Evolutionary conservation across 202 grass and related monocot genomes (phyloP), one percentile per base, ranked within the genome.

Genomic region (Musa balbisiana): DNA sequence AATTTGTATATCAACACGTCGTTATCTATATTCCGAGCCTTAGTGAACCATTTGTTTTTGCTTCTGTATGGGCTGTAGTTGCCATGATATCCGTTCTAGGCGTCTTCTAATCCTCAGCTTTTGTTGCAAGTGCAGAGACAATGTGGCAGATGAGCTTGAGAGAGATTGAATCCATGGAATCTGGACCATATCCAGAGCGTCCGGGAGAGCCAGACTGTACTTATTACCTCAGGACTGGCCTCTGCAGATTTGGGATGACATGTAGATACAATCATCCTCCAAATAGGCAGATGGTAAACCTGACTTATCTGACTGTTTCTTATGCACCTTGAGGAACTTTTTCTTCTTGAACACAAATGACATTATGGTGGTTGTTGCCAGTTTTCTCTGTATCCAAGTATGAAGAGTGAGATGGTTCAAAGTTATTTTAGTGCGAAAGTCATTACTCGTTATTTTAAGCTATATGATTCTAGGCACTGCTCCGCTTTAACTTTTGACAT

Each of bases 171-270:
- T 19, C 78, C 52, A 84, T 86, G 78, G 82, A 85, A 73, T 71
- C 77, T 58, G 92, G 88, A 19, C 51, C 81, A 62, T 99, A 86
- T 83, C 96, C 96, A 65, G 96, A 95, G 86, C 82, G 89, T 33
- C 52, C 89, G 0, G 91, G 91, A 59, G 96, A 95, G 78, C 89
- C 91, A 0, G 91, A 95, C 80, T 99, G 96, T 84, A 87, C 96
- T 22, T 99, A 99, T 88, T 99, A 95, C 69, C 89, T 99, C 82
- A 92, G 96, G 82, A 99, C 96, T 87, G 96, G 96, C 81, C 87
- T 99, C 71, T 99, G 96, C 79, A 89, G 96, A 76, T 99, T 90
- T 13, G 85, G 87, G 67, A 80, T 86, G 78, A 95, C 85, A 87
- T 99, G 96, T 85, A 87, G 91, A 86, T 99, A 90, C 81, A 95